These are phyloP conservation scores for Aegilops sharonensis DNA, from an alignment of 176 grass and related monocot species.

Conservation along the genomic window DNA sequence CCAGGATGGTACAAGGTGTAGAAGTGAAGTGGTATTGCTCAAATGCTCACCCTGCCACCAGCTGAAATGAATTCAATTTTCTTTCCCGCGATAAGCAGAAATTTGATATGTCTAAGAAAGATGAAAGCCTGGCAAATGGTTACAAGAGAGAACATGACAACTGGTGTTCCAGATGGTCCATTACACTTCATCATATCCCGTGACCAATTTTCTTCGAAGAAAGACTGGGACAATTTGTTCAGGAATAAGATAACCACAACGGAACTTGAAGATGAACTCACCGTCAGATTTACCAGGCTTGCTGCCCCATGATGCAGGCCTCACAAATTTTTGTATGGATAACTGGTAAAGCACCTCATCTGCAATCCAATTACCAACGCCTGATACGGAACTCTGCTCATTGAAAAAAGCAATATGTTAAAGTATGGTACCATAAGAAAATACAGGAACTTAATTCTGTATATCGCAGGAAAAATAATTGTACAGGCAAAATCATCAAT, in stretches of 20 bases:
- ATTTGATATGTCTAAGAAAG: constrained; percentile 13
- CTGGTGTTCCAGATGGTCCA: not conserved
- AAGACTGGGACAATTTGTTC: not conserved
- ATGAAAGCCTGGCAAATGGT: not conserved
- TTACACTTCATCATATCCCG: not conserved
- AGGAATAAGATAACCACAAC: not conserved
- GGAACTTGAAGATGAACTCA: constrained; percentile 29
- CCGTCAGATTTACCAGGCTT: constrained; percentile 69
- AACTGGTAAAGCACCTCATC: constrained; percentile 95
- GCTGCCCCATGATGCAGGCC: constrained; percentile 48
- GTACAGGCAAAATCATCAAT: not conserved
- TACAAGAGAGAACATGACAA: not conserved
- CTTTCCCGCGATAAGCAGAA: constrained; percentile 46
- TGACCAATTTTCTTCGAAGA: not conserved
- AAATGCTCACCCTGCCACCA: constrained; percentile 57
- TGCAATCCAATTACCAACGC: constrained; percentile 83
- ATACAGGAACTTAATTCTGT: not conserved
- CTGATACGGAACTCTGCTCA: constrained; percentile 66
- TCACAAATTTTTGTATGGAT: not conserved
- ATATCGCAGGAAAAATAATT: not conserved
- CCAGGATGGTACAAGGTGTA: constrained; percentile 14
- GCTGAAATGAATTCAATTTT: constrained; percentile 76
- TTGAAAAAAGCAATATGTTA: constrained; percentile 5
- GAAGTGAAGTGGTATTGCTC: constrained; percentile 10
- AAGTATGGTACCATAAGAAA: not conserved